Percentiles rank a stretch among this genome's conserved stretches.
phyloP scores from a whole-genome alignment of 345 rosid genomes.

The Arabis alpina region DNA sequence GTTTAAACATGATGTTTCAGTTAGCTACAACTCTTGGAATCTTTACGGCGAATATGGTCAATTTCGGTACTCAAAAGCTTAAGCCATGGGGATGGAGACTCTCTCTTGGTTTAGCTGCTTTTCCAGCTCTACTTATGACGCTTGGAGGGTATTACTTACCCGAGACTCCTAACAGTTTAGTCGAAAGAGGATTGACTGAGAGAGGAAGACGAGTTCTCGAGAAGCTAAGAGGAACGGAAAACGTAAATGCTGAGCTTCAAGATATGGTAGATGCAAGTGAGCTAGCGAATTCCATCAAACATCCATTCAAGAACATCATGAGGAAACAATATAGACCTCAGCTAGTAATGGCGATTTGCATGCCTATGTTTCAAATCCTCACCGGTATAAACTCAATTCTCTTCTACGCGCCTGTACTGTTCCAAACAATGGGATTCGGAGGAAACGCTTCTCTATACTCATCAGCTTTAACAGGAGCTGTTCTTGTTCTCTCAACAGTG shows the following conservation, averaged over 20 bases:
- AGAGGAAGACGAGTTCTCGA: conserved; percentile 67
- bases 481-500: conserved; percentile 78
- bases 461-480: conserved; percentile 95
- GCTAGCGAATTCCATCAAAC: conserved; percentile 77
- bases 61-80: conserved; percentile 80
- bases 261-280: conserved; percentile 92
- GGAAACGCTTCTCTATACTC: conserved; percentile 83
- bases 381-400: conserved; percentile 94
- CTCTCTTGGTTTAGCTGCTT: conserved; percentile 87
- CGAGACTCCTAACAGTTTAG: conserved; percentile 90
- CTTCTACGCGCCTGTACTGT: conserved; percentile 92
- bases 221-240: conserved; percentile 73
- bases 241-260: conserved; percentile 77
- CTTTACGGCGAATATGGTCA: conserved; percentile 92
- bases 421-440: conserved; percentile 87
- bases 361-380: conserved; percentile 88
- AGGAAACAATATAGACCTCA: conserved; percentile 77
- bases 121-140: conserved; percentile 81
- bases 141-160: conserved; percentile 75
- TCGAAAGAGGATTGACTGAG: conserved; percentile 64
- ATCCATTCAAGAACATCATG: conserved; percentile 85
- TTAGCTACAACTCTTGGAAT: conserved; percentile 86
- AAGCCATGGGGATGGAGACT: conserved; percentile 97
- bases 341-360: conserved; percentile 74
- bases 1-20: conserved; percentile 92